phyloP scores from a whole-genome alignment of 768 basidiomycete species.

The Floccularia luteovirens region DNA sequence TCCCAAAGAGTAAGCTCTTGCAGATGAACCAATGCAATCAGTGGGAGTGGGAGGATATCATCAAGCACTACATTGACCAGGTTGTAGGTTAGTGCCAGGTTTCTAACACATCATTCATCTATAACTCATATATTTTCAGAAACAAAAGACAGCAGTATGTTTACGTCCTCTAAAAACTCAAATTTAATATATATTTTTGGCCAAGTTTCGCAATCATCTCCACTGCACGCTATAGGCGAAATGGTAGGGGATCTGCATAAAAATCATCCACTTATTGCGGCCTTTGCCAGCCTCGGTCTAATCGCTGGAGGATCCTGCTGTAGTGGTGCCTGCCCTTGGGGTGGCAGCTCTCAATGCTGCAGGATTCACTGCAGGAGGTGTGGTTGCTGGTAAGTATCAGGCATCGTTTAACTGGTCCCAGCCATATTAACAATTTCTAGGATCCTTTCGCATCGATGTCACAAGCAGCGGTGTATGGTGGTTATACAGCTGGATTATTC shows the following conservation, averaged over 20 bases:
- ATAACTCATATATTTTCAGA: not conserved
- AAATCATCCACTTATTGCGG: not conserved
- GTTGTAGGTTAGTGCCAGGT: not conserved
- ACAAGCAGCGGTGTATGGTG: not conserved
- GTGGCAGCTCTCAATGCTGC: conserved; percentile 15
- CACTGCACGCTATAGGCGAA: not conserved
- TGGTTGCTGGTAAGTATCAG: conserved; percentile 6
- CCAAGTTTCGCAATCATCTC: not conserved
- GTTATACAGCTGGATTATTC: not conserved
- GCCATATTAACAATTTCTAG: not conserved
- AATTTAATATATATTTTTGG: too few species aligned
- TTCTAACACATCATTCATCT: not conserved
- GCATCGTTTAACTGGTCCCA: not conserved
- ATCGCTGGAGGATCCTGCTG: conserved; percentile 18
- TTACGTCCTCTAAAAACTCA: too few species aligned
- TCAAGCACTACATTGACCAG: not conserved
- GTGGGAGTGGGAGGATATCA: conserved; percentile 1
- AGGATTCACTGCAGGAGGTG: conserved; percentile 8
- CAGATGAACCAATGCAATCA: not conserved
- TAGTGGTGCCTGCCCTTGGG: conserved; percentile 17
- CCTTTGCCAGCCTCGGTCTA: conserved; percentile 4
- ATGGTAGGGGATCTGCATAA: not conserved
- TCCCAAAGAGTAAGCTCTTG: not conserved
- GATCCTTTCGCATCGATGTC: not conserved
- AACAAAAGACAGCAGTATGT: not conserved